Percentiles rank a stretch among this genome's conserved stretches.
Conservation (phyloP, 257 asterid genomes). For the Marsdenia floribunda region DNA sequence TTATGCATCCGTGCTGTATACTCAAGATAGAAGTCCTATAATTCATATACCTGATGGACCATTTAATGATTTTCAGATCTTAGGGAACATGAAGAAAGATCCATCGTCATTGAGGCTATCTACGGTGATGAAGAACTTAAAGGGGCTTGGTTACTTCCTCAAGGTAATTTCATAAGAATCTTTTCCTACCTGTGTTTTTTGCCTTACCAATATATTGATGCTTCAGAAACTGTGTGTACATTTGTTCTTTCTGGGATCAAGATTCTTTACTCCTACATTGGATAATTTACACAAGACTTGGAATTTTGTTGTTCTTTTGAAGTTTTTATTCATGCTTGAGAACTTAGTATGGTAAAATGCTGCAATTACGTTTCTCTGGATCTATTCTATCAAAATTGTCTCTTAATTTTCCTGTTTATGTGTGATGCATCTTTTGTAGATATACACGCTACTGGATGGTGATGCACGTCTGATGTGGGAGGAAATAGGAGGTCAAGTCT, state of each 20-base stretch:
- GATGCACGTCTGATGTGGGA: slow-evolving; percentile 65
- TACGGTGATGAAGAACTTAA: slow-evolving; percentile 71
- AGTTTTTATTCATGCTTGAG: neutral
- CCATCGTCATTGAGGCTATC: slow-evolving; percentile 70
- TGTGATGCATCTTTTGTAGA: slow-evolving; percentile 40
- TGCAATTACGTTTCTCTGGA: neutral
- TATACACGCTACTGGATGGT: slow-evolving; percentile 72
- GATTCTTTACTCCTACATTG: neutral
- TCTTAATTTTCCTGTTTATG: neutral
- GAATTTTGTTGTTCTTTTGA: neutral
- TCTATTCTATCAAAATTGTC: neutral
- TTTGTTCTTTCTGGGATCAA: neutral
- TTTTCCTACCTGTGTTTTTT: slow-evolving; percentile 9
- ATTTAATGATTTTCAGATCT: slow-evolving; percentile 50
- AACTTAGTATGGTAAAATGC: neutral
- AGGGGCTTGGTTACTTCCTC: slow-evolving; percentile 65
- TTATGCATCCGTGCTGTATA: neutral
- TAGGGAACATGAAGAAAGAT: slow-evolving; percentile 84
- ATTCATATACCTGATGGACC: slow-evolving; percentile 20
- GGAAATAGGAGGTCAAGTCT: slow-evolving; percentile 69
- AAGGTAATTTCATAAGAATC: slow-evolving; percentile 46
- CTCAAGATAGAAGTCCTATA: neutral
- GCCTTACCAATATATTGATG: neutral
- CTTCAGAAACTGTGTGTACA: neutral
- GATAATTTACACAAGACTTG: neutral